These are phyloP conservation scores for Aristolochia contorta DNA, from an alignment of 164 flowering plant species.

Conservation along the genomic window DNA sequence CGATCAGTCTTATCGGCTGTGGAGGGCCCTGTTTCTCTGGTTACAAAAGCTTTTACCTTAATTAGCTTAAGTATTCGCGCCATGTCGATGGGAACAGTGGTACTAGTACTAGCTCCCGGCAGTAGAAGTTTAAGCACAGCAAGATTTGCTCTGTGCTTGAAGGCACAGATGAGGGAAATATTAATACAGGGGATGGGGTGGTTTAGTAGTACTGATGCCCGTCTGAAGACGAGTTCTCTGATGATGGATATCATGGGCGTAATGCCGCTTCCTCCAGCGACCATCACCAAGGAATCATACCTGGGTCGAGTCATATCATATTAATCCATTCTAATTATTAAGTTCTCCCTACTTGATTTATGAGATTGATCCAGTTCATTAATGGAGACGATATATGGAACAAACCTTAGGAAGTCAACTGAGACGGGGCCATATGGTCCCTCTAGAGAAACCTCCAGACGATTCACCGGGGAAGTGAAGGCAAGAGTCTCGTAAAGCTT, in stretches of 20 bases:
- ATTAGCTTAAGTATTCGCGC: constrained; percentile 36
- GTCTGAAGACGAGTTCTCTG: too few relatives aligned
- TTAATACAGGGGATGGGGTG: constrained; percentile 31
- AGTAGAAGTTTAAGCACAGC: constrained; percentile 64
- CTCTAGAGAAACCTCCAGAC: too few relatives aligned
- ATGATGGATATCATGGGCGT: too few relatives aligned
- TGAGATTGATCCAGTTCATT: neutral
- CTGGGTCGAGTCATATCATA: too few relatives aligned
- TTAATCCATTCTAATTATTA: too few relatives aligned
- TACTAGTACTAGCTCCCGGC: too few relatives aligned
- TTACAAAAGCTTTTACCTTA: constrained; percentile 62
- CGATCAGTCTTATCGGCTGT: constrained; percentile 13
- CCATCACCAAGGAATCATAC: constrained; percentile 68
- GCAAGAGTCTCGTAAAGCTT: too few relatives aligned
- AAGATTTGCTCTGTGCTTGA: constrained; percentile 50
- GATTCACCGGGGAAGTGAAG: too few relatives aligned
- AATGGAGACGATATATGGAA: neutral
- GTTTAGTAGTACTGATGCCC: constrained; percentile 29
- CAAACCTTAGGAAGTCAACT: neutral
- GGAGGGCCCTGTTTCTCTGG: constrained; percentile 45
- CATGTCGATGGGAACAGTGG: constrained; percentile 21
- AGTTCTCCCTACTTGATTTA: neutral
- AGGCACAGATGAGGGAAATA: constrained; percentile 42
- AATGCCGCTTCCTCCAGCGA: constrained; percentile 83
- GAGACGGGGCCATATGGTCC: too few relatives aligned